Base-by-base conservation (phyloP, 805 yeast genomes). In the Tetrapisispora fleetii region DNA sequence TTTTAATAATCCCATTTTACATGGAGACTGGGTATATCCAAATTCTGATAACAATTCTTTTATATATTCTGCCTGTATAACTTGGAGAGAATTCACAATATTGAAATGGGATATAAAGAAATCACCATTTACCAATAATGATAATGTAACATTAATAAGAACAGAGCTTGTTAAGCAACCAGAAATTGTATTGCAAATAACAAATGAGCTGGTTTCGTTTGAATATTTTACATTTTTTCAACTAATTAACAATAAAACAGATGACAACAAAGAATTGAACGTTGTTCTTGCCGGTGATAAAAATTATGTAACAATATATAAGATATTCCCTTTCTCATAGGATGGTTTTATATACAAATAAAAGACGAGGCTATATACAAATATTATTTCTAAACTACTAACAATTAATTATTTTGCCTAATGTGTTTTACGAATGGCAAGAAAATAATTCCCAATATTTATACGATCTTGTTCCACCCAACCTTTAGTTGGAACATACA, bases 401-500 rank as follows among this genome's bases (percentile, higher is more conserved):
- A 36, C 6, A 17, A 11, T 9, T 5, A 4, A 9, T 14, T 6
- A 35, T 16, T 13, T 9, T 18, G n/a, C 6, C 11, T 36, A 36
- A 4, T 36, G 40, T 7, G 54, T 44, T 67, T 79, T 76, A 64
- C 71, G 78, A n/a, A 88, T 76, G 0, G 97, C 97, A 85, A 90
- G 78, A 63, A 89, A 79, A 65, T 88, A 91, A 65, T 91, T 91
- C 1, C 99, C 98, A 18, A 81, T 69, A 46, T 74, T 69, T 2
- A 82, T 73, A 45, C 67, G 69, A 18, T 67, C 60, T 19, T 87
- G 85, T 57, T 83, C 81, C 35, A 72, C 73, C 99, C 98, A 93
- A 0, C 96, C 99, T 40, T 69, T 72, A 9, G 81, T 74, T 4
- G 98, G 98, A 30, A 90, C 63, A 62, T 85, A 93, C 49, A 85